Conservation (phyloP, 2,329 filamentous ascomycete genomes). For the Decorospora gaudefroyi region DNA sequence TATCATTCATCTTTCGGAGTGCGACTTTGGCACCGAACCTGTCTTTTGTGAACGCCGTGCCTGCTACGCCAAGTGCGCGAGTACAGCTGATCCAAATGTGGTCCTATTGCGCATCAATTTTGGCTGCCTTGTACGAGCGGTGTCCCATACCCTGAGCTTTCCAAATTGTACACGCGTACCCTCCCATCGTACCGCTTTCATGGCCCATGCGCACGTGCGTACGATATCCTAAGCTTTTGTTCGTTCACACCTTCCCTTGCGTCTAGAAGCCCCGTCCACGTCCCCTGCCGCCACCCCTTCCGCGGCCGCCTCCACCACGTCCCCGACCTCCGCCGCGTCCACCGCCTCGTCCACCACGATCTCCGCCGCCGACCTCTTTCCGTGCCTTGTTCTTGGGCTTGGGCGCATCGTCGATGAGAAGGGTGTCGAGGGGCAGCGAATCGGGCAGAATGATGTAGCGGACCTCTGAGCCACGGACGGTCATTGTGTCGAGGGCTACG, state of each 20-base stretch:
- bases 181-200: constrained; percentile 3
- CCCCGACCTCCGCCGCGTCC: constrained; percentile 48
- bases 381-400: constrained; percentile 99
- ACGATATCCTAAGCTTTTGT: constrained; percentile 4
- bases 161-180: constrained; percentile 7
- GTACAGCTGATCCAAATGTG: constrained; percentile 15
- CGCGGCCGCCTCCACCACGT: constrained; percentile 48
- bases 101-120: constrained; percentile 29
- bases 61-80: constrained; percentile 16
- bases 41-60: constrained; percentile 28
- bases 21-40: constrained; percentile 20
- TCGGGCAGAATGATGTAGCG: constrained; percentile 97
- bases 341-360: constrained; percentile 49
- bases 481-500: constrained; percentile 90
- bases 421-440: constrained; percentile 89
- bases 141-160: constrained; percentile 22
- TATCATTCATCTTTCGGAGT: constrained; percentile 35
- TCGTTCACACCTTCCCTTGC: constrained; percentile 2
- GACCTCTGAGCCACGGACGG: constrained; percentile 93
- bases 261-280: constrained; percentile 46
- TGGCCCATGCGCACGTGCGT: constrained; percentile 5
- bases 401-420: constrained; percentile 92
- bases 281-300: constrained; percentile 47
- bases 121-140: constrained; percentile 20
- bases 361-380: constrained; percentile 71